Percentiles rank a stretch among this genome's conserved stretches.
These are phyloP conservation scores for Podaxis pistillaris DNA, from an alignment of 768 basidiomycete species.

Conservation along the genomic window DNA sequence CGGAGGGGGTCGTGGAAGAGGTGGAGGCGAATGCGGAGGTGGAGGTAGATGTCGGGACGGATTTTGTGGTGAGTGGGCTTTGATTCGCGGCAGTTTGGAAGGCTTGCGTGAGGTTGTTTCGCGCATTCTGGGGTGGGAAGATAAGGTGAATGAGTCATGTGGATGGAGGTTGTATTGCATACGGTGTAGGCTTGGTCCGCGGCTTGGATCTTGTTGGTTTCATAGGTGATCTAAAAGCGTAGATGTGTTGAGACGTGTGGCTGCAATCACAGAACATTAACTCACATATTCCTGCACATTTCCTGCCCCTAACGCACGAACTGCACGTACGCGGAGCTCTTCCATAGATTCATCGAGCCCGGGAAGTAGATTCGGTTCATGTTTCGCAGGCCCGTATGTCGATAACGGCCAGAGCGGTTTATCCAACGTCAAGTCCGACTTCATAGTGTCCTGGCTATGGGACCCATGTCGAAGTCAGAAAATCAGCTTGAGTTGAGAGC, in stretches of 20 bases:
- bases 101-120: constrained; percentile 45
- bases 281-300: constrained; percentile 69
- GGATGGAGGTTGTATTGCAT: constrained; percentile 12
- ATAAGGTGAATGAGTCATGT: background rate
- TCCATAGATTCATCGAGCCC: constrained; percentile 76
- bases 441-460: constrained; percentile 58
- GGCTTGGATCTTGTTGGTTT: constrained; percentile 49
- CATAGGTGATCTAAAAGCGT: constrained; percentile 48
- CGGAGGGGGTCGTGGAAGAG: background rate
- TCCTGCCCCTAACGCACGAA: constrained; percentile 50
- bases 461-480: background rate
- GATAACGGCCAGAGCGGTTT: constrained; percentile 80
- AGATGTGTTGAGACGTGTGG: background rate
- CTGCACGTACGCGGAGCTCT: constrained; percentile 71
- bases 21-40: constrained; percentile 9
- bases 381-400: constrained; percentile 74
- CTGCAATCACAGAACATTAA: constrained; percentile 12
- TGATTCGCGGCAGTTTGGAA: constrained; percentile 35
- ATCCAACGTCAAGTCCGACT: constrained; percentile 65
- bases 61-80: constrained; percentile 12
- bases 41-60: background rate
- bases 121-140: constrained; percentile 37
- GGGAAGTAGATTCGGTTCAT: constrained; percentile 62
- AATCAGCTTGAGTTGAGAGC: background rate
- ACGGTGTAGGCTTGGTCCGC: constrained; percentile 50